Evolutionary conservation across 352 stramenopile species (phyloP).

Genomic region (Globisporangium uncinulatum): DNA sequence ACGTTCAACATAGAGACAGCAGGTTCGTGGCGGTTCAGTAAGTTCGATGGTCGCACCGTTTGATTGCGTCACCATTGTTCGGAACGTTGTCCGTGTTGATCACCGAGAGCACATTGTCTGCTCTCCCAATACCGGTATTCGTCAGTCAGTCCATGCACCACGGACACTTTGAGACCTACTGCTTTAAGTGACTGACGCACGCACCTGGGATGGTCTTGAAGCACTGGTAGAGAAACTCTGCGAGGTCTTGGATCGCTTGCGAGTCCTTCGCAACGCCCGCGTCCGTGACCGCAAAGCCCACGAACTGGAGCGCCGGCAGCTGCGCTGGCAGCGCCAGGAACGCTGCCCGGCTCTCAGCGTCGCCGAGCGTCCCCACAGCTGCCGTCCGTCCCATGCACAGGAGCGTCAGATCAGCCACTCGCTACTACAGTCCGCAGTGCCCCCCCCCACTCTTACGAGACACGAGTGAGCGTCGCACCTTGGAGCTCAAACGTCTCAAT

Average conservation of each 20-base stretch:
- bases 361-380: slow-evolving; percentile 24
- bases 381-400: neutral
- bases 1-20: no score
- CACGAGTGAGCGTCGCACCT: slow-evolving; percentile 1
- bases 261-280: slow-evolving; percentile 18
- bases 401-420: no score
- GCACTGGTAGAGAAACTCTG: slow-evolving; percentile 42
- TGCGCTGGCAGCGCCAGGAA: slow-evolving; percentile 25
- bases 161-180: no score
- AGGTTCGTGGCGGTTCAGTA: no score
- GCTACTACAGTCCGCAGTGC: no score
- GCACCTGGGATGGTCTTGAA: slow-evolving; percentile 29
- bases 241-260: slow-evolving; percentile 41
- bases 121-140: no score
- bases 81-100: slow-evolving; percentile 83
- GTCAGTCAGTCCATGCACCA: no score
- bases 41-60: slow-evolving; percentile 8
- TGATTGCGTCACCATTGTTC: slow-evolving; percentile 56
- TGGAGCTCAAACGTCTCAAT: slow-evolving; percentile 12
- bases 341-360: slow-evolving; percentile 12
- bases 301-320: slow-evolving; percentile 20
- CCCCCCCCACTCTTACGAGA: neutral
- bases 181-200: neutral
- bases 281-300: slow-evolving; percentile 45
- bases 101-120: slow-evolving; percentile 48